Conservation (phyloP, 345 rosid species). For the Acer yangbiense region DNA sequence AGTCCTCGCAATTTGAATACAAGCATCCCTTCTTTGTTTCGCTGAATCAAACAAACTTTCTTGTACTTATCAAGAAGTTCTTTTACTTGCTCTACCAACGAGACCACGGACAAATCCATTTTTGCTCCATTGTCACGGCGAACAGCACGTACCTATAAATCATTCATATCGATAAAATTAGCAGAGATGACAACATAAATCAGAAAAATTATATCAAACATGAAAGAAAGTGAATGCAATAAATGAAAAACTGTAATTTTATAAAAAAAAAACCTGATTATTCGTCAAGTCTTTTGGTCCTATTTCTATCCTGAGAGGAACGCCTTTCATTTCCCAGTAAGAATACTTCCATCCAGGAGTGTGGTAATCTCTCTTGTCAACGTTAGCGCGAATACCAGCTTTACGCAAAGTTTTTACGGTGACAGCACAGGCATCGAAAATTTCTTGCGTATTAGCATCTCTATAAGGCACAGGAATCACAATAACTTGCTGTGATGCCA, state of each 20-base stretch:
- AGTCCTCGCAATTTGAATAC: too few species aligned
- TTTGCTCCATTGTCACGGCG: too few species aligned
- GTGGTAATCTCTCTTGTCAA: conserved; percentile 80
- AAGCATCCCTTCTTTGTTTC: too few species aligned
- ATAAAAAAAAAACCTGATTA: conserved; percentile 50
- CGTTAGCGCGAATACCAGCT: conserved; percentile 77
- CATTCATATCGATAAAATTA: too few species aligned
- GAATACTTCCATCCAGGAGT: conserved; percentile 99
- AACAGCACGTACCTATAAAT: too few species aligned
- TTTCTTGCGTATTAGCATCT: conserved; percentile 49
- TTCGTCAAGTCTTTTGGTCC: conserved; percentile 89
- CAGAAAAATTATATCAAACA: background rate
- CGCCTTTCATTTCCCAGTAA: conserved; percentile 98
- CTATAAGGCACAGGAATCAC: conserved; percentile 47
- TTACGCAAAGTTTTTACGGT: conserved; percentile 59
- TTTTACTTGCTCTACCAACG: too few species aligned
- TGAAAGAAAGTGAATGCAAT: background rate
- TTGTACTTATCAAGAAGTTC: too few species aligned
- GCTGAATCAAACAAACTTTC: too few species aligned
- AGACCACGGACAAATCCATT: too few species aligned
- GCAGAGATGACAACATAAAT: background rate
- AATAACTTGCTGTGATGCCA: conserved; percentile 80
- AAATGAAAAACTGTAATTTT: background rate
- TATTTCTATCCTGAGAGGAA: conserved; percentile 92
- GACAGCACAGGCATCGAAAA: conserved; percentile 75